Evolutionary conservation across 108 stramenopile genomes (phyloP).

Genomic region (Pseudonitzschia delicatissima): DNA sequence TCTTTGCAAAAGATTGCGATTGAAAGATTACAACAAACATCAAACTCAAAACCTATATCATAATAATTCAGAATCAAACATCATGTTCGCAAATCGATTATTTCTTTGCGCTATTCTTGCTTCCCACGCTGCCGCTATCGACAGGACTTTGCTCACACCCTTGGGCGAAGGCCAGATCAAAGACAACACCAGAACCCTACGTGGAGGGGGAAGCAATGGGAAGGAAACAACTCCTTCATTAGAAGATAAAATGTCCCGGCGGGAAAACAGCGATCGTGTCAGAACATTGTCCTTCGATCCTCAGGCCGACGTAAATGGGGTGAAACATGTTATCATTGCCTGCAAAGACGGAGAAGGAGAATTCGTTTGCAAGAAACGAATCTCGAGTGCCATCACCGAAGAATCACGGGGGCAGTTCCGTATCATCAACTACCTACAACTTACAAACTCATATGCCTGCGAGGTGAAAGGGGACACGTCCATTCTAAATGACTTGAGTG

Average conservation of each 20-base stretch:
- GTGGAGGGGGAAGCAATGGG: neutral
- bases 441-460: neutral
- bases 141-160: neutral
- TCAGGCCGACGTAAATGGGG: neutral
- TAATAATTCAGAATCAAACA: too few relatives aligned
- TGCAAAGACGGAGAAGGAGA: neutral
- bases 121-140: neutral
- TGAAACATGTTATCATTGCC: constrained; percentile 1
- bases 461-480: constrained; percentile 6
- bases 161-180: neutral
- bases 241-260: neutral
- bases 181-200: neutral
- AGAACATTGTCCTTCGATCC: neutral
- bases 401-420: neutral
- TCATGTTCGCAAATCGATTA: too few relatives aligned
- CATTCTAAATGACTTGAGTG: neutral
- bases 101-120: neutral
- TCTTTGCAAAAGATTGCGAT: too few relatives aligned
- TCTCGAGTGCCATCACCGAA: neutral
- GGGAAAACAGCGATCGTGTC: neutral
- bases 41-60: too few relatives aligned
- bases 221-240: neutral
- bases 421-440: neutral
- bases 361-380: constrained; percentile 4
- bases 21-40: too few relatives aligned